Base-by-base conservation (phyloP, 2,329 filamentous ascomycete species). In the Metarhizium brunneum region DNA sequence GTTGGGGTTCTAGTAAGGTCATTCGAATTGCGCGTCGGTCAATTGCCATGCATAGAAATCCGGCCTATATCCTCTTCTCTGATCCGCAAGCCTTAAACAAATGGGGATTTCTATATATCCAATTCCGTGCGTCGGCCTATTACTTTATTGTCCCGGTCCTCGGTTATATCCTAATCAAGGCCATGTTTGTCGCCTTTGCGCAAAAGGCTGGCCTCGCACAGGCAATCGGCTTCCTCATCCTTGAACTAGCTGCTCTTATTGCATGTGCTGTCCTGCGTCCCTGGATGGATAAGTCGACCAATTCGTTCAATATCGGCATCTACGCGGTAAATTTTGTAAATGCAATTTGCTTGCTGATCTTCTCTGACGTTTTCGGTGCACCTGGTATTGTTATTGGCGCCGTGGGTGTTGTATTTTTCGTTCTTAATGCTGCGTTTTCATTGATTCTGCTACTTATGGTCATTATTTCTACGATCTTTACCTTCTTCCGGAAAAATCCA, bases 231-330 rank as follows among this genome's bases (percentile, higher is more conserved):
- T 79, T 96, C 57, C 77, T 96, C 43, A 76, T 96, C 59, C 84
- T 96, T 54, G 92, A 96, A 71, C 85, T 86, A 2, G 82, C 73
- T 53, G 85, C 88, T 63, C 78, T 96, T 57, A 86, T 96, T 64
- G 84, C 75, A 30, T 84, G 90, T 53, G 87, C 84, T 56, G 85
- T 95, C 54, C 74, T 96, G 62, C 85, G 90, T 57, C 92, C 92
- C n/a, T 96, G 90, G 87, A 96, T 96, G 92, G 92, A 96, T 78
- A 96, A 95, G 83, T 92, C 91, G 74, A 95, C 90, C 57, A 96
- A 96, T 72, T 85, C 86, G 48, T 95, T 95, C 80, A 96, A 96
- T 75, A 95, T 96, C 66, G 82, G 90, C 57, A 96, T 96, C 65
- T 87, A 85, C 59, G 86, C 84, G 49, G 79, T 95, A 71, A 96